Evolutionary conservation across 805 yeast genomes (phyloP), one percentile per base, ranked within the genome.

Genomic region (Saturnispora ahearnii): DNA sequence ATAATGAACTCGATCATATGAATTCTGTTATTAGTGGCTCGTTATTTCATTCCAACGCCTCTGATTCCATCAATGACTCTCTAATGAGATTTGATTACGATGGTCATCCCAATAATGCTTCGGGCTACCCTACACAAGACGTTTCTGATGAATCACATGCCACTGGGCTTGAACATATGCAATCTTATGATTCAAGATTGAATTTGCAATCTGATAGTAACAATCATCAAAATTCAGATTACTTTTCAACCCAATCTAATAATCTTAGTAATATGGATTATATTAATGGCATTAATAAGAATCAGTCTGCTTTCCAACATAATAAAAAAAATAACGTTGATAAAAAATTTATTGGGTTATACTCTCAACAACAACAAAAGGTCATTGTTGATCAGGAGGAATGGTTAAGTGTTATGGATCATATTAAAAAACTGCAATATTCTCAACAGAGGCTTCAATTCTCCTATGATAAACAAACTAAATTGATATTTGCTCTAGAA

Each of bases 401-500:
- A 29, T 48, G 45, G 46, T 26, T 40, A 5, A 40, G 21, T 15
- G 18, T 46, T 26, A 30, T 18, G 12, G 44, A 36, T 38, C 46
- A 40, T 34, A 15, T 34, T 22, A 40, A 46, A 15, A 42, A 34
- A 22, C 24, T 49, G 11, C 43, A 49, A 15, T 30, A 21, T 12
- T 44, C 58, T 3, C 58, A 56, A 4, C 34, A 26, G 37, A 45
- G 57, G 3, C 43, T 41, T 2, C 41, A 45, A 24, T 48, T 36
- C 36, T 41, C 38, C 8, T 36, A 30, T 36, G 61, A 57, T 37
- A 54, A 53, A n/a, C 63, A 62, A 38, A 56, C 55, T 29, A 51
- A 55, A 18, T 51, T 59, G 1, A 44, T 57, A 5, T 54, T 60
- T 9, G 29, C 59, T 15, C 53, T 64, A 12, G 65, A 65, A 48